These are phyloP conservation scores for Euphorbia lathyris DNA, from an alignment of 345 rosid species.

Conservation along the genomic window DNA sequence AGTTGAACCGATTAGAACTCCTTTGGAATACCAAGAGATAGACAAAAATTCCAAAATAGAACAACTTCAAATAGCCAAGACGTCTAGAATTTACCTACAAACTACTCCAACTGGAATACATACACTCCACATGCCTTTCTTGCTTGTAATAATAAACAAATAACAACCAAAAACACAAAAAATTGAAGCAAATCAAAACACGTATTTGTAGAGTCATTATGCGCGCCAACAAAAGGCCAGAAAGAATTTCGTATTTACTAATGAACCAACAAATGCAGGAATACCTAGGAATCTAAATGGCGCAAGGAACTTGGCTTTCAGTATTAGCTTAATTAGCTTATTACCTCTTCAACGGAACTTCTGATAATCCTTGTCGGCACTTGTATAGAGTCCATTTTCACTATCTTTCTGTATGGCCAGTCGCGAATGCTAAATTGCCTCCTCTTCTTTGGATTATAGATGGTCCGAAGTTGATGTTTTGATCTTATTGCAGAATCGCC, in stretches of 20 bases:
- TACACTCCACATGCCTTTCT: background rate
- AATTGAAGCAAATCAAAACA: slow-evolving; percentile 4
- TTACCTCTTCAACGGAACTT: no score
- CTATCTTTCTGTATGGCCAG: no score
- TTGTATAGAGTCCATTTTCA: no score
- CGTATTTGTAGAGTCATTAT: background rate
- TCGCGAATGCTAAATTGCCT: no score
- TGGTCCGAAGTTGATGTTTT: no score
- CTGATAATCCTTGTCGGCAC: no score
- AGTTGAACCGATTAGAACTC: background rate
- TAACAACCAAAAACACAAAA: background rate
- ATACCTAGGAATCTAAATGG: no score
- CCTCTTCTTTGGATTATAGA: no score
- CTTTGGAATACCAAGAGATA: background rate
- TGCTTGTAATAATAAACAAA: background rate
- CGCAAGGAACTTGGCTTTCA: no score
- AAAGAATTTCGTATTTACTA: background rate
- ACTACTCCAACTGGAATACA: slow-evolving; percentile 10
- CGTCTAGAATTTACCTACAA: background rate
- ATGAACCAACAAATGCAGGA: no score
- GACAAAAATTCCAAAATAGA: background rate
- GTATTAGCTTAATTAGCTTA: no score
- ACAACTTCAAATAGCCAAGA: background rate
- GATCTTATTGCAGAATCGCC: no score
- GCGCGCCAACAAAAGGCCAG: background rate